Evolutionary conservation across 345 rosid species (phyloP).

Genomic region (Hypericum androsaemum): DNA sequence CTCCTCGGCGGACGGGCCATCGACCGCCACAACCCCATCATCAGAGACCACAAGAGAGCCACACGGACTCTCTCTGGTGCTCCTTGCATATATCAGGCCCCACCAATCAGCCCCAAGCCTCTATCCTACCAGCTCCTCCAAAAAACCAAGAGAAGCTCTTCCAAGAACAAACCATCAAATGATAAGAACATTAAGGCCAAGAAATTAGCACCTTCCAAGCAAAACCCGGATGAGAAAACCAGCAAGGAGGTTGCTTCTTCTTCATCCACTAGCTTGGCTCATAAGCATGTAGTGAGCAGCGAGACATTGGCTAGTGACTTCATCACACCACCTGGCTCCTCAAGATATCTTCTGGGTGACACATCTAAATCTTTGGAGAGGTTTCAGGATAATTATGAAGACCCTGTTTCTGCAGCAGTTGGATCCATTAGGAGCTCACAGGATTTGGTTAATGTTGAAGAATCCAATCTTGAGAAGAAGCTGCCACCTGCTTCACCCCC

Average conservation of each 20-base stretch:
- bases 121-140: slow-evolving; percentile 22
- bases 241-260: slow-evolving; percentile 10
- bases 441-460: slow-evolving; percentile 7
- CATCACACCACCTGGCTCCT: slow-evolving; percentile 56
- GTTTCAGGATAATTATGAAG: slow-evolving; percentile 33
- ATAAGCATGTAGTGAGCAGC: slow-evolving; percentile 18
- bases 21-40: slow-evolving; percentile 85
- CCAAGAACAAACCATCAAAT: slow-evolving; percentile 10
- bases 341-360: slow-evolving; percentile 62
- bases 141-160: slow-evolving; percentile 24
- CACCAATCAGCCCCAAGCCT: slow-evolving; percentile 36
- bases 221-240: no score
- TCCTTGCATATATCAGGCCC: slow-evolving; percentile 32
- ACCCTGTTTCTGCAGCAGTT: slow-evolving; percentile 21
- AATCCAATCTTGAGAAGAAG: neutral
- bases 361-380: slow-evolving; percentile 22
- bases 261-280: neutral
- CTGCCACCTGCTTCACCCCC: slow-evolving; percentile 22
- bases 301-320: slow-evolving; percentile 30
- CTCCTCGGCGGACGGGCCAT: slow-evolving; percentile 51
- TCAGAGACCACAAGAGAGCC: slow-evolving; percentile 53
- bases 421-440: slow-evolving; percentile 16
- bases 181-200: slow-evolving; percentile 22
- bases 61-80: slow-evolving; percentile 29
- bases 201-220: slow-evolving; percentile 20